Evolutionary conservation across 257 asterid species (phyloP), one percentile per base, ranked within the genome.

Genomic region (Thymus mandschuricus): DNA sequence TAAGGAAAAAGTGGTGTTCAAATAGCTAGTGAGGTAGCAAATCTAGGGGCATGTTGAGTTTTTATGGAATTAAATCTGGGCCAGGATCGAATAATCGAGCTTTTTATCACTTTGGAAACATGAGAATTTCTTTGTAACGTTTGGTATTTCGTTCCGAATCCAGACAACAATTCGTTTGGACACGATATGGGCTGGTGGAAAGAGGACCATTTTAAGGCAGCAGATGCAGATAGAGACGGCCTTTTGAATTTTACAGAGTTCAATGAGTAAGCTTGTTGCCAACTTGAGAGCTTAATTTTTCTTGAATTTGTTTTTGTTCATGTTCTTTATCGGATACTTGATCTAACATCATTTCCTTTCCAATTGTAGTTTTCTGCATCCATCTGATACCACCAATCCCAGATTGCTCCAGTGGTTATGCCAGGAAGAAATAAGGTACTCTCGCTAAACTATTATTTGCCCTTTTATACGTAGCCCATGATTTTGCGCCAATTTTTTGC

Each of bases 151-250:
- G 28, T n/a, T 46, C 34, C 10, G 3, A 13, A 73, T 62, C 60
- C 83, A 94, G 98, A 82, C 78, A 84, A 78, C 74, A 72, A 69
- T 50, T 79, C 98, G 49, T 82, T 82, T 73, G 98, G 95, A 69
- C 81, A 86, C 83, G 85, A 95, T 30, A 84, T 86, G 86, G 98
- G 97, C 46, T 94, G 99, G 99, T 95, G 99, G 99, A 95, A 88
- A 81, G 96, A 88, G 82, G 96, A 87, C 48, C 99, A 95, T 77
- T 95, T 95, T 79, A 86, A 89, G 79, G 97, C 99, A 76, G 85
- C 99, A 2, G 99, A 94, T 86, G 86, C 77, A 8, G 95, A 91
- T 84, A 93, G 93, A 52, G 96, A 94, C 76, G 95, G 96, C 55
- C 86, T 72, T 50, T 72, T 94, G 83, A 91, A 91, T 77, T 59